Evolutionary conservation across 2,329 filamentous ascomycete genomes (phyloP), one percentile per base, ranked within the genome.

Genomic region (Penicillium sp.): DNA sequence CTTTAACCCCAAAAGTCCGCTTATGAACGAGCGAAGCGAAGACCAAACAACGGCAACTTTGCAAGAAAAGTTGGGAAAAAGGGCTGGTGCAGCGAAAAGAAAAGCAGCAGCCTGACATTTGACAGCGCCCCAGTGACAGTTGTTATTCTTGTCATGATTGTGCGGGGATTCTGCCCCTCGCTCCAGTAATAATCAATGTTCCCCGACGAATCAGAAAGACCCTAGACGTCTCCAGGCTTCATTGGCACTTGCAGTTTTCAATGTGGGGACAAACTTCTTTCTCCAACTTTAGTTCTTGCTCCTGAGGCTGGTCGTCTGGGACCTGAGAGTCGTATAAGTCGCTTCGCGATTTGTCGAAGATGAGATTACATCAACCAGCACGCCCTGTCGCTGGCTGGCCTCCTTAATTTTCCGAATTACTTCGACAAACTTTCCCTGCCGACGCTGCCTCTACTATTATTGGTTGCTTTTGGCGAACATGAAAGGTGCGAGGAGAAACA

Each of bases 61-160:
- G 8, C 2, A 15, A 41, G 23, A 31, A 29, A 41, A n/a, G 7
- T 44, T 30, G 56, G 49, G 21, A 19, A 35, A 46, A 30, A 29
- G 31, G 56, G 48, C 48, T 46, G 23, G 21, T 51, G 56, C 31
- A 58, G n/a, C 54, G 26, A 23, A 56, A 48, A 57, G n/a, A 21
- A 21, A 13, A 48, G 35, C 17, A 17, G 23, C 52, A 55, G 31
- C 17, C 31, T 35, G 50, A 52, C 29, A 8, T 17, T 21, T 19
- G 19, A 23, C 48, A 50, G 17, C 26, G 15, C 38, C 23, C 31
- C 26, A 55, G 31, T 53, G 15, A 17, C 49, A 54, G 51, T 29
- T 44, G 52, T 30, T 45, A 55, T 29, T 21, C 38, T 55, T 30
- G 15, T 50, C 9, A 41, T 38, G 15, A 46, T 41, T 46, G 38